Evolutionary conservation across 352 stramenopile species (phyloP).

Genomic region (Phytophthora macrochlamydospora): DNA sequence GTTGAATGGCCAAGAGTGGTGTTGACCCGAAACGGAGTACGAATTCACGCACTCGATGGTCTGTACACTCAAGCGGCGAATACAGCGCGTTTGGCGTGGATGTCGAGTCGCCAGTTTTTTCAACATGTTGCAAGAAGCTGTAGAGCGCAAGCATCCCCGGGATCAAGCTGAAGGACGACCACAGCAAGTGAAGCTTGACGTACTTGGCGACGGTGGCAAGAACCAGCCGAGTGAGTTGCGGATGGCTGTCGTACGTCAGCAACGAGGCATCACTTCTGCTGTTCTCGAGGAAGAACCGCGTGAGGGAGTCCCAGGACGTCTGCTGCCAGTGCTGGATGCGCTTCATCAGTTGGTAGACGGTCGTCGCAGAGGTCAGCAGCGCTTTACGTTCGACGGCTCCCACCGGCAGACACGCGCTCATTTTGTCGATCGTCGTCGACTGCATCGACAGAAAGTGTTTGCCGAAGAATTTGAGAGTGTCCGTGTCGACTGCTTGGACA

Average conservation of each 20-base stretch:
- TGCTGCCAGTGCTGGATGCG: slow-evolving; percentile 68
- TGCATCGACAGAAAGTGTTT: slow-evolving; percentile 52
- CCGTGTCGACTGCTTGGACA: slow-evolving; percentile 27
- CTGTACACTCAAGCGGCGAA: slow-evolving; percentile 39
- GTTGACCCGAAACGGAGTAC: slow-evolving; percentile 64
- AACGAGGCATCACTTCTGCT: slow-evolving; percentile 17
- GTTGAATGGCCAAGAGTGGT: slow-evolving; percentile 59
- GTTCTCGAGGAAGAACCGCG: slow-evolving; percentile 41
- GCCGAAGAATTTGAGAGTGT: slow-evolving; percentile 46
- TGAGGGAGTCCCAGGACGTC: slow-evolving; percentile 52
- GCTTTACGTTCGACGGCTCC: slow-evolving; percentile 11
- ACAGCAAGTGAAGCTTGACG: slow-evolving; percentile 66
- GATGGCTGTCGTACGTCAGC: slow-evolving; percentile 61
- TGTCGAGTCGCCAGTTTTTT: slow-evolving; percentile 6
- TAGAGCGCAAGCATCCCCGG: slow-evolving; percentile 54
- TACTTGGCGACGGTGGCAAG: slow-evolving; percentile 59
- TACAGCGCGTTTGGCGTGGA: slow-evolving; percentile 15
- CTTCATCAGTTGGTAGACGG: slow-evolving; percentile 68
- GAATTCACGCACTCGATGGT: slow-evolving; percentile 56
- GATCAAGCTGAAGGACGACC: slow-evolving; percentile 53
- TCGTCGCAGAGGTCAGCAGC: slow-evolving; percentile 33
- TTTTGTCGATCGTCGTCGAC: slow-evolving; percentile 26
- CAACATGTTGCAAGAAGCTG: slow-evolving; percentile 36
- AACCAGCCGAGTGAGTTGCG: slow-evolving; percentile 53
- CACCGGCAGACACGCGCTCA: slow-evolving; percentile 20